These are phyloP conservation scores for Parathielavia appendiculata DNA, from an alignment of 495 filamentous ascomycete species.

Conservation along the genomic window DNA sequence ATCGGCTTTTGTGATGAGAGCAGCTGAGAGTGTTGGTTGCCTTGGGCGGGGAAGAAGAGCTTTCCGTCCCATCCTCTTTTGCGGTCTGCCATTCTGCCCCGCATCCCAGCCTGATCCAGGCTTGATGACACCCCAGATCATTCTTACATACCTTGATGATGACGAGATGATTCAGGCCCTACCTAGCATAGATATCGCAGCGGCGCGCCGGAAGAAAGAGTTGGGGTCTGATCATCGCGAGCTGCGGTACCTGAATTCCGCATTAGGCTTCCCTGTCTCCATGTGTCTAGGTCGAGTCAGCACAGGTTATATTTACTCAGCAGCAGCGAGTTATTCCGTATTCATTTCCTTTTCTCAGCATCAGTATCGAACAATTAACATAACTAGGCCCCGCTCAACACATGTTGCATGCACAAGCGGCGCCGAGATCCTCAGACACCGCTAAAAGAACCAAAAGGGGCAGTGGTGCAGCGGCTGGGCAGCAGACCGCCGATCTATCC, in stretches of 20 bases:
- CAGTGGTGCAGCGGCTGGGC: slow-evolving; percentile 18
- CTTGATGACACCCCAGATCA: no score
- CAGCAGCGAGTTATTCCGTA: background rate
- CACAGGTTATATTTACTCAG: no score
- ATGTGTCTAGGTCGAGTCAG: background rate
- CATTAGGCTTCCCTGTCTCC: no score
- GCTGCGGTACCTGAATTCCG: no score
- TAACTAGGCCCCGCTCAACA: background rate
- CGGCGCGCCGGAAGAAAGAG: no score
- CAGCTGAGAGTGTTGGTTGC: background rate
- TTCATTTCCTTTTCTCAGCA: background rate
- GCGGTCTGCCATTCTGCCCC: background rate
- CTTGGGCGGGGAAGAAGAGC: slow-evolving; percentile 2
- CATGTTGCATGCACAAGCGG: background rate
- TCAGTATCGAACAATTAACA: background rate
- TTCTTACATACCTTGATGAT: no score
- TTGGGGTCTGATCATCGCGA: no score
- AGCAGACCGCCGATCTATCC: slow-evolving; percentile 28
- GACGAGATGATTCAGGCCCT: no score
- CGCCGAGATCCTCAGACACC: slow-evolving; percentile 8
- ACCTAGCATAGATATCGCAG: no score
- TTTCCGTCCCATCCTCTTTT: background rate
- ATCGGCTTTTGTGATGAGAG: no score
- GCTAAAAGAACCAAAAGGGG: slow-evolving; percentile 15
- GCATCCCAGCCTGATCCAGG: no score